A percentile compares a stretch with the other conserved stretches of the same genome.
phyloP scores from a whole-genome alignment of 345 rosid genomes.

The Lagerstroemia speciosa region DNA sequence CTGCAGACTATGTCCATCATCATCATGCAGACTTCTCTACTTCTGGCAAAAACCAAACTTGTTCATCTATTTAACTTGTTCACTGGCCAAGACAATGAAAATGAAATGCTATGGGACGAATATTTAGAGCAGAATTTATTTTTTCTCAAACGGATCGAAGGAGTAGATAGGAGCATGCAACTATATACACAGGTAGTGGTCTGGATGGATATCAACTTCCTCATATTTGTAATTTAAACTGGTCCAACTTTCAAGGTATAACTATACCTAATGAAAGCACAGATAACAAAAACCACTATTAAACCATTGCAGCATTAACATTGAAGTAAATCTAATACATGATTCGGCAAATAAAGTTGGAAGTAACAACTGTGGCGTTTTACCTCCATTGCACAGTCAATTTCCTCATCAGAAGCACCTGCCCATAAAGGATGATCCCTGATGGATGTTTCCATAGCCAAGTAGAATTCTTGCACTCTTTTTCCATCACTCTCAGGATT shows the following conservation, averaged over 20 bases:
- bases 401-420: constrained; percentile 31
- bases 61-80: neutral
- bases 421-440: constrained; percentile 45
- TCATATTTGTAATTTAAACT: neutral
- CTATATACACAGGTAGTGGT: neutral
- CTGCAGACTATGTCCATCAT: neutral
- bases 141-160: neutral
- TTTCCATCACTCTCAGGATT: constrained; percentile 48
- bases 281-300: neutral
- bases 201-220: neutral
- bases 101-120: neutral
- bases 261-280: neutral
- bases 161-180: neutral
- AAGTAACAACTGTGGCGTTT: neutral
- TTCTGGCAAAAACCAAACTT: neutral
- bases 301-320: neutral
- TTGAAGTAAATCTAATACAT: neutral
- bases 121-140: neutral
- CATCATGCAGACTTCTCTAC: neutral
- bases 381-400: constrained; percentile 30
- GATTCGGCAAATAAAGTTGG: neutral
- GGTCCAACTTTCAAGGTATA: neutral
- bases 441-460: constrained; percentile 40
- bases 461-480: constrained; percentile 41
- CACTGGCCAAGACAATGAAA: neutral